Conservation (phyloP, 2,329 filamentous ascomycete genomes). For the Fusarium succisae region DNA sequence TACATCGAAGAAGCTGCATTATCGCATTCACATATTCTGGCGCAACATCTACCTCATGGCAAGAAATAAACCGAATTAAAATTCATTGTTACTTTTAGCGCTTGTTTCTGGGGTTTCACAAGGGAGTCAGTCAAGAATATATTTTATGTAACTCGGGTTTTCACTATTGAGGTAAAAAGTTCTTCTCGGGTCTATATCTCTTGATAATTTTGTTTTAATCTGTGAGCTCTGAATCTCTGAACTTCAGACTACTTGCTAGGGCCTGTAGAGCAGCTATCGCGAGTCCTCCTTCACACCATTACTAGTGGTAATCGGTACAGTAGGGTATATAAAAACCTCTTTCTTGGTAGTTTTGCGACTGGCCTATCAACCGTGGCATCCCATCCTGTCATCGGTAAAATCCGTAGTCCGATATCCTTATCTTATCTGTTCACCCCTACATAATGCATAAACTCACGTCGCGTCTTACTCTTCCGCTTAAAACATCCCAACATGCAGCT, state of each 20-base stretch:
- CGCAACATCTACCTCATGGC: background rate
- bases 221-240: background rate
- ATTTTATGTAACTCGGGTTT: background rate
- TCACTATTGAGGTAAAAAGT: background rate
- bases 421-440: conserved; percentile 63
- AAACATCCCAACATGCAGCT: conserved; percentile 98
- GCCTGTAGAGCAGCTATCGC: background rate
- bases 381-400: background rate
- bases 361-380: background rate
- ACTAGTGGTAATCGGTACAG: background rate
- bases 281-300: background rate
- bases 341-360: background rate
- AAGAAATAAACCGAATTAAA: background rate
- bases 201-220: background rate
- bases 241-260: background rate
- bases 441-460: conserved; percentile 93
- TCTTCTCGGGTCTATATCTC: background rate
- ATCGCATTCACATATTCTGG: background rate
- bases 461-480: conserved; percentile 88
- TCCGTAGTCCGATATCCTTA: background rate
- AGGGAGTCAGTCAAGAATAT: background rate
- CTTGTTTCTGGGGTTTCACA: background rate
- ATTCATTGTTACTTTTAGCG: background rate
- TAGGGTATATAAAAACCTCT: background rate
- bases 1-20: background rate